A percentile compares a stretch with the other conserved stretches of the same genome.
These are phyloP conservation scores for Leccinum pachyderme DNA, from an alignment of 1,284 basidiomycete species.

Conservation along the genomic window DNA sequence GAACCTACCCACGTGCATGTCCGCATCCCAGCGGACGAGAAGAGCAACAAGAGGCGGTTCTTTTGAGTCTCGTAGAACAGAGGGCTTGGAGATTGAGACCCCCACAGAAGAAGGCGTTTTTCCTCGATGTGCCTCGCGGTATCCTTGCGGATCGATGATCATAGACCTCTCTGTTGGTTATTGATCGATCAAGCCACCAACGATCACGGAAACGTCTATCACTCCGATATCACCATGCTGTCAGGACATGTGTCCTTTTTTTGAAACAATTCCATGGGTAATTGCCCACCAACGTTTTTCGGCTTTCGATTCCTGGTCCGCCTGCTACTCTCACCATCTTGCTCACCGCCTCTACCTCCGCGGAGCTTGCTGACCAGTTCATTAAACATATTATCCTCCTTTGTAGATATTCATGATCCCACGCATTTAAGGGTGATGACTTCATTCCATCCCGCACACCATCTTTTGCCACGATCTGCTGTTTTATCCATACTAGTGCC, in stretches of 20 bases:
- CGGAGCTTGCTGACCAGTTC: background rate
- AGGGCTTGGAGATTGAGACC: background rate
- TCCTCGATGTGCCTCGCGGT: conserved; percentile 10
- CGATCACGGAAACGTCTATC: background rate
- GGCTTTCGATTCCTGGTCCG: background rate
- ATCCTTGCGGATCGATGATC: conserved; percentile 17
- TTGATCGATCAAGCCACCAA: conserved; percentile 12
- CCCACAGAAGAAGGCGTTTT: conserved; percentile 3
- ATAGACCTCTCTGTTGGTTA: background rate
- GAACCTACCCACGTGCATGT: conserved; percentile 61
- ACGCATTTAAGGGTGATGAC: conserved; percentile 2
- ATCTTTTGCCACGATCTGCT: conserved; percentile 9
- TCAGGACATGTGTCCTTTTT: background rate
- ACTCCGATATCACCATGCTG: background rate
- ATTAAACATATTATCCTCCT: background rate
- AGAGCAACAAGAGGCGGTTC: conserved; percentile 66
- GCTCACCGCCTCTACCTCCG: background rate
- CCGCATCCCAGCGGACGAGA: conserved; percentile 70
- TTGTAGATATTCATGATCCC: conserved; percentile 17
- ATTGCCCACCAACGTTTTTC: background rate
- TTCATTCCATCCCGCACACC: conserved; percentile 3
- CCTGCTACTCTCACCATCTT: background rate
- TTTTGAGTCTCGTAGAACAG: conserved; percentile 42
- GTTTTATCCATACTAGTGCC: conserved; percentile 6
- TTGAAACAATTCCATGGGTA: background rate